Base-by-base conservation (phyloP, 2,329 filamentous ascomycete genomes). In the Aspergillus fructus region DNA sequence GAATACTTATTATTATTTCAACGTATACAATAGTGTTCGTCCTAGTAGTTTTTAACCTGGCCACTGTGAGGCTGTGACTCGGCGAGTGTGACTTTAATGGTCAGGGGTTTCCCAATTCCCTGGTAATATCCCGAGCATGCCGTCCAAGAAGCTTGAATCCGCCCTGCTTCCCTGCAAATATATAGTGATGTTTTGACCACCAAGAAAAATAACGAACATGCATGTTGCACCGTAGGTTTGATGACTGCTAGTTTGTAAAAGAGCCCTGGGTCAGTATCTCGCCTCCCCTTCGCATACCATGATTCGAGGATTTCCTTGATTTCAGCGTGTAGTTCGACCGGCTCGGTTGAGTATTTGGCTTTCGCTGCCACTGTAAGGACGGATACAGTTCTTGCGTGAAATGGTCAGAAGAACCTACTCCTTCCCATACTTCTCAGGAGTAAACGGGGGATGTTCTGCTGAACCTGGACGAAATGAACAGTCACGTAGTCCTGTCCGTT, bases 111-210 rank as follows among this genome's bases (percentile, higher is more conserved):
- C 12, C 42, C 3, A 30, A 30, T 6, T 17, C 23, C 17, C 30
- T 9, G 12, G 24, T 41, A 34, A 55, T 17, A 3, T 27, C 43
- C 27, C 39, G 48, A 11, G 63, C 53, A 8, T 64, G 64, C 3
- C 62, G 53, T 17, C 64, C 55, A 3, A 68, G 59, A 6, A 65
- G 53, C 12, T 51, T 39, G 24, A 66, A 68, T n/a, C 68, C 65
- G 4, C 64, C 63, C 5, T 61, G 46, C 8, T 58, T 63, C 1
- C 59, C 59, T 5, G 65, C 62, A 13, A 66, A 63, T 4, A 70
- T 27, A 27, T 62, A 68, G 5, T 66, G 56, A 12, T 59, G 56
- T 6, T 54, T 51, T n/a, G 45, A 34, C 15, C 53, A 49, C 1
- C 56, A 55, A 3, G 62, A 52, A 15, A 70, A 66, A 7, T 58